Conservation (phyloP, 495 filamentous ascomycete species). For the Ramalina intermedia region DNA sequence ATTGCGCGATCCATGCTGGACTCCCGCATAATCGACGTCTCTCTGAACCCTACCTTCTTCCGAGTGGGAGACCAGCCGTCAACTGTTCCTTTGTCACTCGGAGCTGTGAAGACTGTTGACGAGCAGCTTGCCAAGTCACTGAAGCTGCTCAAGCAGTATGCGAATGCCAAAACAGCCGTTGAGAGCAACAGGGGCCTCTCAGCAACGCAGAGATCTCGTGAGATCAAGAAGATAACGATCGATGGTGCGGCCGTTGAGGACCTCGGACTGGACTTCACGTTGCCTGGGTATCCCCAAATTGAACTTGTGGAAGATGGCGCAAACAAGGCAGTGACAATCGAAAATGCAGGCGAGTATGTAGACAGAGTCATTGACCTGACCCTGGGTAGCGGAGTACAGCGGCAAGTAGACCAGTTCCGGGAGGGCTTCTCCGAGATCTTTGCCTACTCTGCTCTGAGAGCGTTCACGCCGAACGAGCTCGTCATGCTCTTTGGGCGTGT, state of each 20-base stretch:
- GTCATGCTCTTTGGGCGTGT: constrained; percentile 89
- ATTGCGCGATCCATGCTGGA: constrained; percentile 97
- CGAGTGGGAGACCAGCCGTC: constrained; percentile 65
- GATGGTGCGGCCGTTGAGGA: constrained; percentile 72
- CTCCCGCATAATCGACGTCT: constrained; percentile 93
- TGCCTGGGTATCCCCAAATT: constrained; percentile 84
- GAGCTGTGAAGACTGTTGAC: constrained; percentile 86
- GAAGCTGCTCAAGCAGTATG: constrained; percentile 79
- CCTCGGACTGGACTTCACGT: constrained; percentile 79
- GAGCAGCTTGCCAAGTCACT: constrained; percentile 72
- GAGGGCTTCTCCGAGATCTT: constrained; percentile 91
- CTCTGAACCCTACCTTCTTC: constrained; percentile 97
- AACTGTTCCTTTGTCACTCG: constrained; percentile 70
- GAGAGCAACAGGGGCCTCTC: constrained; percentile 51
- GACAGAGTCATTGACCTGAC: constrained; percentile 87
- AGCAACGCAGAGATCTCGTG: constrained; percentile 51
- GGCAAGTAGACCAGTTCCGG: constrained; percentile 85
- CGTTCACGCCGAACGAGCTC: constrained; percentile 94
- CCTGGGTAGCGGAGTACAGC: constrained; percentile 69
- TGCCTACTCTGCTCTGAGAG: constrained; percentile 78
- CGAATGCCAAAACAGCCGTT: constrained; percentile 63
- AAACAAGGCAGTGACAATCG: constrained; percentile 62
- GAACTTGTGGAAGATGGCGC: constrained; percentile 66
- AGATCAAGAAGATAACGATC: constrained; percentile 50
- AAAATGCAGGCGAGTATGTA: constrained; percentile 79